These are phyloP conservation scores for Pythium sukuiense DNA, from an alignment of 352 stramenopile species.

Conservation along the genomic window DNA sequence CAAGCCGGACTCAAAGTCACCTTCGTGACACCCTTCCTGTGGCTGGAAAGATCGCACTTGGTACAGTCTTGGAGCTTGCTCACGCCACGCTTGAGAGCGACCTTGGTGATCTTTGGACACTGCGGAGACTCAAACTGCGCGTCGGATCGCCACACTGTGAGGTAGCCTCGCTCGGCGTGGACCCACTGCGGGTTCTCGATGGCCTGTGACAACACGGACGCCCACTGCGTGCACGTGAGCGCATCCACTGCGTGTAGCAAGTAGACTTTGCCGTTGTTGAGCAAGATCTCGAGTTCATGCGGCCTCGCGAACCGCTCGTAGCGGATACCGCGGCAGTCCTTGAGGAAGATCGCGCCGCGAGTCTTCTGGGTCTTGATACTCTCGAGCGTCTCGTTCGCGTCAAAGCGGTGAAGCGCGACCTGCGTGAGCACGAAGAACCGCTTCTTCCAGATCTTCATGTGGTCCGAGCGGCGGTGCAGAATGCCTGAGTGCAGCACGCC, in stretches of 20 bases:
- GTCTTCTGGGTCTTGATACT: conserved; percentile 27
- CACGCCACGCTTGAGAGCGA: conserved; percentile 19
- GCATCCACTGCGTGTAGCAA: conserved; percentile 33
- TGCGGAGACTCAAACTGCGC: conserved; percentile 32
- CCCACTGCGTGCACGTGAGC: conserved; percentile 39
- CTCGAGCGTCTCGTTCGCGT: conserved; percentile 25
- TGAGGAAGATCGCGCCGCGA: conserved; percentile 29
- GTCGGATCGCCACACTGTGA: conserved; percentile 42
- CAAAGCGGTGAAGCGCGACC: conserved; percentile 42
- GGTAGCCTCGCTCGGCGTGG: conserved; percentile 29
- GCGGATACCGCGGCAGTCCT: conserved; percentile 33
- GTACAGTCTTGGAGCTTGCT: neutral
- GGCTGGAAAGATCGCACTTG: neutral
- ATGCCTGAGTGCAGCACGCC: conserved; percentile 37
- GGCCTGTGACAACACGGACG: conserved; percentile 35
- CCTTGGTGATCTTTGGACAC: conserved; percentile 32
- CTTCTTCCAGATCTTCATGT: conserved; percentile 41
- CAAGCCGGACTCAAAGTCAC: conserved; percentile 20
- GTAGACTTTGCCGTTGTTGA: conserved; percentile 34
- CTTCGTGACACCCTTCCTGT: neutral
- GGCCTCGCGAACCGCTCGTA: conserved; percentile 43
- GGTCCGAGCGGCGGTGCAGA: conserved; percentile 32
- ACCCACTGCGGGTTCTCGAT: conserved; percentile 48
- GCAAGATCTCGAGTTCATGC: conserved; percentile 39
- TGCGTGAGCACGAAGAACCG: conserved; percentile 50